phyloP scores from a whole-genome alignment of 75 land plant species.

The Chamaecyparis obtusa region DNA sequence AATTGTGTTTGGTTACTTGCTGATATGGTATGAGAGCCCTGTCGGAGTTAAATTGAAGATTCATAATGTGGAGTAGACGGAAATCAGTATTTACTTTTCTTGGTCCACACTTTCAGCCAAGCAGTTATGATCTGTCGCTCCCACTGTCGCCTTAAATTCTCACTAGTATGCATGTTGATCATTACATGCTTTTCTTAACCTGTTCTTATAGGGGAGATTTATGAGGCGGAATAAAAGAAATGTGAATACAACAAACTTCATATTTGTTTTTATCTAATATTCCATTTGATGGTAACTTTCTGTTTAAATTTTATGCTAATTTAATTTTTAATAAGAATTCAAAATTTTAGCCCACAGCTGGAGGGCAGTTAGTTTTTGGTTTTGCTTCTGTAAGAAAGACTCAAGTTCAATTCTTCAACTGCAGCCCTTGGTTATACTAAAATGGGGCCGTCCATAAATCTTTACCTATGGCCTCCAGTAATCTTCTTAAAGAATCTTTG shows the following conservation, averaged over 20 bases:
- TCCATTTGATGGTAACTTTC: not conserved
- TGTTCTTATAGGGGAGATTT: not conserved
- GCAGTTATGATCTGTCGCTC: not conserved
- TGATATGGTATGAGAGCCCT: not conserved
- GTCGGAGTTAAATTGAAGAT: not conserved
- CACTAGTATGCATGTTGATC: not conserved
- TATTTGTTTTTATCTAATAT: not conserved
- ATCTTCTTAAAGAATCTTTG: not conserved
- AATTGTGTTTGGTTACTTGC: not conserved
- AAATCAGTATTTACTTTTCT: not conserved
- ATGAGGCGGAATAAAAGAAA: not conserved
- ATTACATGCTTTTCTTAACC: not conserved
- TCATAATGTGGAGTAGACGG: not conserved
- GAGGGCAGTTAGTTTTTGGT: not conserved
- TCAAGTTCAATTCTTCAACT: not conserved
- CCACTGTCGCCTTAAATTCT: not conserved
- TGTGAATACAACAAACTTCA: not conserved
- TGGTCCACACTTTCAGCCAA: not conserved
- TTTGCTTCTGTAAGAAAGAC: not conserved
- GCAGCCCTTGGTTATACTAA: not conserved
- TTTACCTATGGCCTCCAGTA: not conserved
- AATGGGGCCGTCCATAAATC: not conserved
- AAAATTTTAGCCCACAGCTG: not conserved
- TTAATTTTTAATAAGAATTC: not conserved
- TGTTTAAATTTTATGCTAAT: not conserved